Base-by-base conservation (phyloP, 495 filamentous ascomycete species). In the Bryoglossum gracile region DNA sequence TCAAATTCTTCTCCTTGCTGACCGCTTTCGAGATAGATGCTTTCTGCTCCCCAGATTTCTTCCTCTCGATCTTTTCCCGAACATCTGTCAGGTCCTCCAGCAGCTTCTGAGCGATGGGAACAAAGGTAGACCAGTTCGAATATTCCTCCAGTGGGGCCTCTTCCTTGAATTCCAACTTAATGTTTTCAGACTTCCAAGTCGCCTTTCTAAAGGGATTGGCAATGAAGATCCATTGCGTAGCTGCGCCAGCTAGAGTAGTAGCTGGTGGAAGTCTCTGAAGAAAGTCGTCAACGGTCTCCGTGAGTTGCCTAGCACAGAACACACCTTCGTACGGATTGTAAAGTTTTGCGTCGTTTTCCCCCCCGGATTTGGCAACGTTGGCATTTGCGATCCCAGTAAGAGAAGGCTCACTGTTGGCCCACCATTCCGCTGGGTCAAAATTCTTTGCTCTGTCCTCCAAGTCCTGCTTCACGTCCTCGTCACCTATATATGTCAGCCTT, bases 151-250 rank as follows among this genome's bases (percentile, higher is more conserved):
- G 33, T n/a, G 52, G 51, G 21, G 43, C 52, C 17, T 59, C 56
- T 4, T 18, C 36, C 2, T n/a, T 37, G 10, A 21, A 14, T 33
- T 42, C 22, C 10, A 38, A 16, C 14, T 48, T 24, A 4, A 8
- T 39, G 22, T 38, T 6, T 21, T 43, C 37, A 8, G 8, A 3
- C 14, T 30, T 16, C 14, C 19, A 8, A 11, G 46, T 42, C 14
- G 42, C 43, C 32, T 51, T 52, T 64, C 64, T 13, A 67, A 39
- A 61, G 0, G 82, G 82, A 57, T 84, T 82, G 13, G 62, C 65
- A 46, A 82, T 72, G 67, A 71, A 84, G 32, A 94, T 83, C 83
- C 86, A 92, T 1, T 72, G 73, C 1, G 73, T 69, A 3, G 51
- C 49, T 1, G 46, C 47, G 2, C 56, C 57, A 18, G 48, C 18